These are phyloP conservation scores for Penicillium subrubescens DNA, from an alignment of 495 filamentous ascomycete genomes.

Conservation along the genomic window DNA sequence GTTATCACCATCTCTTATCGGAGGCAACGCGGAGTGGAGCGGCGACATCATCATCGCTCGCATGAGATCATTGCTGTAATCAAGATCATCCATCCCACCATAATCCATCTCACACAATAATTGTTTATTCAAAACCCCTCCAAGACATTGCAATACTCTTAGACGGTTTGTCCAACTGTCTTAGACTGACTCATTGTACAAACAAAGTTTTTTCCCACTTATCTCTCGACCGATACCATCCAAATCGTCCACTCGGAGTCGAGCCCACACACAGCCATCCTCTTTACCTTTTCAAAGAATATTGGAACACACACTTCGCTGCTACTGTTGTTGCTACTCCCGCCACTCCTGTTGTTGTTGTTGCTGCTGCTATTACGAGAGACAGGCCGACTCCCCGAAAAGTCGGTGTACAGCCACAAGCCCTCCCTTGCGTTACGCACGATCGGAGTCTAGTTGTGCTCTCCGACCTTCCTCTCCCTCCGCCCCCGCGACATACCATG, in stretches of 20 bases:
- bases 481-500: constrained; percentile 26
- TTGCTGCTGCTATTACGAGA: background rate
- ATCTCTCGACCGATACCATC: constrained; percentile 6
- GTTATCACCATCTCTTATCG: constrained; percentile 25
- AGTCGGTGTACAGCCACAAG: constrained; percentile 29
- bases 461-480: constrained; percentile 4
- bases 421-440: constrained; percentile 25
- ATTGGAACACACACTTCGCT: background rate
- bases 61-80: constrained; percentile 24
- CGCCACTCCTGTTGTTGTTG: background rate
- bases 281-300: background rate
- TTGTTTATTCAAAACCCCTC: constrained; percentile 2
- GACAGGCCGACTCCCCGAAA: constrained; percentile 1
- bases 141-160: background rate
- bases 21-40: constrained; percentile 34
- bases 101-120: constrained; percentile 1
- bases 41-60: constrained; percentile 39
- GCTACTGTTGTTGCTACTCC: background rate
- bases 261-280: background rate
- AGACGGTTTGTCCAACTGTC: background rate
- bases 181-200: constrained; percentile 12
- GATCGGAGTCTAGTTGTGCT: constrained; percentile 17
- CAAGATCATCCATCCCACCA: constrained; percentile 23
- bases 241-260: background rate
- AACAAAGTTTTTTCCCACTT: constrained; percentile 7